phyloP scores from a whole-genome alignment of 1,139 yeast genomes.

The Taphrina communis region DNA sequence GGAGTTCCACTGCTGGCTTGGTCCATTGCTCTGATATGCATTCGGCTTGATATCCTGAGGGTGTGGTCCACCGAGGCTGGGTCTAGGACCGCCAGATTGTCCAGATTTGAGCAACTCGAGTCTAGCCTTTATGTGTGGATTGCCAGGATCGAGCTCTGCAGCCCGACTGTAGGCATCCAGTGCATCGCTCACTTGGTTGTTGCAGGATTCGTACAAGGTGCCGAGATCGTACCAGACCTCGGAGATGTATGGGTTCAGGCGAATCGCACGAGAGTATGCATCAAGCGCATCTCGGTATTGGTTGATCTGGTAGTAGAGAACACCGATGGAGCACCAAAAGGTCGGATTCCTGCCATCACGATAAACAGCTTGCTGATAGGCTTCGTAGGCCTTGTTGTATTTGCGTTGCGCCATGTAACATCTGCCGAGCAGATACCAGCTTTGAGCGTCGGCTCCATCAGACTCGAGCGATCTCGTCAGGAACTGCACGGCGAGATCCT shows the following conservation, averaged over 20 bases:
- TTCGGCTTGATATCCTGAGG: conserved; percentile 57
- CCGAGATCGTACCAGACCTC: conserved; percentile 99
- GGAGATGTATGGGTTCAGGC: conserved; percentile 91
- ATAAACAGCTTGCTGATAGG: conserved; percentile 98
- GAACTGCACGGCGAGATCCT: conserved; percentile 80
- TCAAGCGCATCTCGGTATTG: conserved; percentile 97
- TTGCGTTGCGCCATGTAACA: conserved; percentile 96
- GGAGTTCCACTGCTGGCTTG: conserved; percentile 46
- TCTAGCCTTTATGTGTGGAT: conserved; percentile 91
- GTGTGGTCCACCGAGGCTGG: conserved; percentile 51
- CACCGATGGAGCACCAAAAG: conserved; percentile 99
- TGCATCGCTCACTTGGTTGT: conserved; percentile 92
- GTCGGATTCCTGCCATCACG: conserved; percentile 96
- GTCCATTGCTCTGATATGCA: conserved; percentile 56
- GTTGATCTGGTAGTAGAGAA: conserved; percentile 89
- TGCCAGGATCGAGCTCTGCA: conserved; percentile 89
- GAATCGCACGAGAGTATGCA: conserved; percentile 94
- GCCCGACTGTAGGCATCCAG: conserved; percentile 96
- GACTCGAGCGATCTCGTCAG: conserved; percentile 85
- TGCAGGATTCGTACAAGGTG: conserved; percentile 93
- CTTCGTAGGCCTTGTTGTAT: conserved; percentile 94
- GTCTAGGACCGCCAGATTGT: conserved; percentile 58
- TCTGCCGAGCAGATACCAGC: conserved; percentile 95
- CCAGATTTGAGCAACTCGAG: conserved; percentile 76
- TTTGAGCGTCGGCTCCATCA: conserved; percentile 88